These are phyloP conservation scores for Coemansia sp. DNA, from an alignment of 192 early-diverging fungal species.

Conservation along the genomic window DNA sequence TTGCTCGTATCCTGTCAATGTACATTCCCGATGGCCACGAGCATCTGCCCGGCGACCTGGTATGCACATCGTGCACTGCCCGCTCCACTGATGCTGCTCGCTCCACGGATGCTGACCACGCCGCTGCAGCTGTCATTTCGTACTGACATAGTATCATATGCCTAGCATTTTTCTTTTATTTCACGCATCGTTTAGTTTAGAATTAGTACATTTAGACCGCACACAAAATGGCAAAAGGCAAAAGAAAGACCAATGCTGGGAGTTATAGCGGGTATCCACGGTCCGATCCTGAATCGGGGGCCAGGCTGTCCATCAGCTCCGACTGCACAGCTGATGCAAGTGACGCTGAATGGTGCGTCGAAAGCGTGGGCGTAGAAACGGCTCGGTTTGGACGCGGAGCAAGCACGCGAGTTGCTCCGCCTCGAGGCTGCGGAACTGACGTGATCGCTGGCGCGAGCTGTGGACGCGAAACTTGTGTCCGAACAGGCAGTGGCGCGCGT, in stretches of 20 bases:
- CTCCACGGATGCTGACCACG: neutral
- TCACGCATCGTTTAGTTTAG: neutral
- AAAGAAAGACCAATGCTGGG: neutral
- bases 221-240: neutral
- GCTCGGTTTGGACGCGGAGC: constrained; percentile 23
- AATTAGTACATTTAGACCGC: neutral
- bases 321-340: constrained; percentile 25
- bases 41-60: constrained; percentile 15
- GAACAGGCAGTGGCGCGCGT: neutral
- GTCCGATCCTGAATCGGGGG: constrained; percentile 13
- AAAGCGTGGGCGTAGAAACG: constrained; percentile 33
- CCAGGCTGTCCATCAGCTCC: constrained; percentile 20
- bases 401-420: neutral
- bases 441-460: neutral
- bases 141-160: neutral
- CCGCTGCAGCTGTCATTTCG: neutral
- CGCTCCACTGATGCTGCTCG: neutral
- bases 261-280: constrained; percentile 3
- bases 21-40: constrained; percentile 38
- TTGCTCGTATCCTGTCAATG: constrained; percentile 42
- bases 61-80: constrained; percentile 40
- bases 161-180: neutral
- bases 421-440: neutral
- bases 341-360: constrained; percentile 28
- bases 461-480: constrained; percentile 2